Evolutionary conservation across 1,284 basidiomycete genomes (phyloP).

Genomic region (Pseudozyma flocculosa): DNA sequence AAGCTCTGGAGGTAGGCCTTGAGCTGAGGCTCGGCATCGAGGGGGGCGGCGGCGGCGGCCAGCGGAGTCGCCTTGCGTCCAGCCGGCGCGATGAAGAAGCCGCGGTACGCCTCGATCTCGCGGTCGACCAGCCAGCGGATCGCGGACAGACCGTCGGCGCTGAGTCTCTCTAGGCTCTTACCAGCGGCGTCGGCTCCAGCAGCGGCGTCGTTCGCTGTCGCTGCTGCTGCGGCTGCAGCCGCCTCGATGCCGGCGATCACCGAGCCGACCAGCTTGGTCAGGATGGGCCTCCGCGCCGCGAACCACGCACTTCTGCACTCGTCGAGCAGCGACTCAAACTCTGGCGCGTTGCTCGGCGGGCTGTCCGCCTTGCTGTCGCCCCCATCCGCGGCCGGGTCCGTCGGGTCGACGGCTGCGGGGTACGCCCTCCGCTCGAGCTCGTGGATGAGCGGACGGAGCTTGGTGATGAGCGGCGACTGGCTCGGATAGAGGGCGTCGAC

Average conservation of each 20-base stretch:
- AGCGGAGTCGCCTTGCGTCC: no score
- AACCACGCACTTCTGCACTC: conserved; percentile 41
- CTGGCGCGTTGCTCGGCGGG: conserved; percentile 23
- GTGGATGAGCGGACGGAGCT: conserved; percentile 31
- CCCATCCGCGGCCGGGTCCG: not conserved
- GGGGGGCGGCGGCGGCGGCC: not conserved
- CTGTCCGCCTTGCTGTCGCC: not conserved
- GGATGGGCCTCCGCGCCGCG: conserved; percentile 22
- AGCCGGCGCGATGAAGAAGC: no score
- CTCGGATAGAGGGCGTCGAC: conserved; percentile 7
- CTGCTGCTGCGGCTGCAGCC: not conserved
- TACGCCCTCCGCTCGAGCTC: conserved; percentile 25
- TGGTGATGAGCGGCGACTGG: conserved; percentile 11
- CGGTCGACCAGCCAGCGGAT: no score
- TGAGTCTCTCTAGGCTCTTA: no score
- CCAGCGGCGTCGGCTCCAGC: no score
- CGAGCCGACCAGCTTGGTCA: conserved; percentile 18
- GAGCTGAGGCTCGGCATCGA: not conserved
- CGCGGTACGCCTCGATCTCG: no score
- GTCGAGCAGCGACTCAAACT: conserved; percentile 35
- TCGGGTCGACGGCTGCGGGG: conserved; percentile 6
- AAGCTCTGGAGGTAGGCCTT: conserved; percentile 1
- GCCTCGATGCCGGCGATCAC: conserved; percentile 25
- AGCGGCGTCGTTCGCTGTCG: no score
- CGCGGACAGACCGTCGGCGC: no score